phyloP scores from a whole-genome alignment of 2,329 filamentous ascomycete species.

The Diaporthe citrichinensis region DNA sequence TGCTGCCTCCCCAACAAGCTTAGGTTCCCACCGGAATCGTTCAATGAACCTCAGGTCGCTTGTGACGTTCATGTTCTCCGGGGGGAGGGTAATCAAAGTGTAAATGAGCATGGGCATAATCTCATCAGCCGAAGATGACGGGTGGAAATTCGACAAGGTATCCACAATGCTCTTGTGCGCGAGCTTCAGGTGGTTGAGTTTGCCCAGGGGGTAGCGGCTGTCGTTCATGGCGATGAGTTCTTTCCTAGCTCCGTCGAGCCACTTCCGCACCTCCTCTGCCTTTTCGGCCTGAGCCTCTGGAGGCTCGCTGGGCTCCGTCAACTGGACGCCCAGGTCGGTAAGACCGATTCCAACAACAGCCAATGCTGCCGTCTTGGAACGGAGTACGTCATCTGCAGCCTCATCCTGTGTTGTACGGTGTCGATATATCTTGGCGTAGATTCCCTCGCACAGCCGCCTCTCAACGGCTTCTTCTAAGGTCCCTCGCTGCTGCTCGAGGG shows the following conservation, averaged over 20 bases:
- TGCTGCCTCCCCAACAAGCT: conserved; percentile 92
- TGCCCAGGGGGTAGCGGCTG: conserved; percentile 89
- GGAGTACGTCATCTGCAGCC: conserved; percentile 92
- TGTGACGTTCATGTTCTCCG: conserved; percentile 88
- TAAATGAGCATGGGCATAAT: conserved; percentile 98
- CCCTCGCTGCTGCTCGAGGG: conserved; percentile 82
- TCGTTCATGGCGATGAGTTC: conserved; percentile 87
- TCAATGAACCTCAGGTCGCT: conserved; percentile 98
- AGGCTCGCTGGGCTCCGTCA: conserved; percentile 70
- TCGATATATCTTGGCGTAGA: conserved; percentile 91
- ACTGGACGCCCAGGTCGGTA: conserved; percentile 85
- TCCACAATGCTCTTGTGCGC: conserved; percentile 97
- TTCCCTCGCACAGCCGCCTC: conserved; percentile 84
- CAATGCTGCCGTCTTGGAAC: conserved; percentile 93
- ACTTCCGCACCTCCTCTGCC: conserved; percentile 78
- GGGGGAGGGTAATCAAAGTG: conserved; percentile 90
- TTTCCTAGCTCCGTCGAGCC: conserved; percentile 78
- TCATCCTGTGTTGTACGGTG: conserved; percentile 94
- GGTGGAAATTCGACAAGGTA: conserved; percentile 77
- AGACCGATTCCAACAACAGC: conserved; percentile 92
- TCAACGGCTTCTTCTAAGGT: conserved; percentile 94
- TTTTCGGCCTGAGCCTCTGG: conserved; percentile 71
- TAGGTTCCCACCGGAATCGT: conserved; percentile 86
- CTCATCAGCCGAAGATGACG: conserved; percentile 93
- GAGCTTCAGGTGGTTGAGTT: conserved; percentile 88